A percentile compares a stretch with the other conserved stretches of the same genome.
phyloP scores from a whole-genome alignment of 2,329 filamentous ascomycete species.

The Colletotrichum tabaci region DNA sequence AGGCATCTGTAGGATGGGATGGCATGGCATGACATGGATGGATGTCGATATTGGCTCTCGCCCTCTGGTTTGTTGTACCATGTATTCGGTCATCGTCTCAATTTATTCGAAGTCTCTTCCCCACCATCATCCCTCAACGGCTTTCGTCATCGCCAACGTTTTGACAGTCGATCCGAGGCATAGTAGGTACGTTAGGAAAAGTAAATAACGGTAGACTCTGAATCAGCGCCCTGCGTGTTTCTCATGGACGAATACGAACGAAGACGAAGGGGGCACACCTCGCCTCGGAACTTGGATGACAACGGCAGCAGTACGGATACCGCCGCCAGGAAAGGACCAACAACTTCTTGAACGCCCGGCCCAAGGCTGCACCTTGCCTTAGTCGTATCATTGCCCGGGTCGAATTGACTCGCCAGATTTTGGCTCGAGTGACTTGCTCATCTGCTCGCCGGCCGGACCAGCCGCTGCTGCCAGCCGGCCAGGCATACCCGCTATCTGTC shows the following conservation, averaged over 20 bases:
- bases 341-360: not conserved
- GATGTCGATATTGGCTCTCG: not conserved
- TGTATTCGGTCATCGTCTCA: conserved; percentile 11
- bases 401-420: not conserved
- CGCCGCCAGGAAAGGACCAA: not conserved
- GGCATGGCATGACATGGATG: not conserved
- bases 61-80: not conserved
- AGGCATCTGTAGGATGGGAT: not conserved
- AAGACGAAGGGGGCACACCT: not conserved
- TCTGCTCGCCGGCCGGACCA: conserved; percentile 13
- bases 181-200: too few relatives aligned
- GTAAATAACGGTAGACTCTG: not conserved
- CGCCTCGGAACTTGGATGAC: not conserved
- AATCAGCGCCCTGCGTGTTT: conserved; percentile 20
- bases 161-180: not conserved
- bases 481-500: conserved; percentile 29
- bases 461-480: conserved; percentile 15
- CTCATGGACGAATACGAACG: not conserved
- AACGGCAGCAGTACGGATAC: not conserved
- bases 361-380: conserved; percentile 28
- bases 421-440: not conserved
- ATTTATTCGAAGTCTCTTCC: conserved; percentile 7
- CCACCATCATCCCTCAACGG: conserved; percentile 1
- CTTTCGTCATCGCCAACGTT: conserved; percentile 2
- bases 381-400: conserved; percentile 13